phyloP scores from a whole-genome alignment of 441 rosid species.

The Raphanus hybrid region DNA sequence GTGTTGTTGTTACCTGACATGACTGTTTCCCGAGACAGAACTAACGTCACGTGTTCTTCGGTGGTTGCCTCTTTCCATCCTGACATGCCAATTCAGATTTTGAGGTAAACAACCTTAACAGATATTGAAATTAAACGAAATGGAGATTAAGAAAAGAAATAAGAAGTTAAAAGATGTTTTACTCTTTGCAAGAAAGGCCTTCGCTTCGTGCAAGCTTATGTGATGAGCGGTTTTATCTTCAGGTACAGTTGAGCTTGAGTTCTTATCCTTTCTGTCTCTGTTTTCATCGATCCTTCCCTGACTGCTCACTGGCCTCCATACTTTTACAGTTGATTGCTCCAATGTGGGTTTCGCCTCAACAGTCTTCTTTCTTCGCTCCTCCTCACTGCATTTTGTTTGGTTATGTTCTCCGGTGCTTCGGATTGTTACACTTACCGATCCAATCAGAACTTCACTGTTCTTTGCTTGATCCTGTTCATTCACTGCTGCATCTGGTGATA shows the following conservation, averaged over 20 bases:
- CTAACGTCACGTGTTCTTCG: slow-evolving; percentile 66
- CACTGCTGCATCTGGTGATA: slow-evolving; percentile 51
- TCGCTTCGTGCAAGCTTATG: slow-evolving; percentile 56
- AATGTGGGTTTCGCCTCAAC: slow-evolving; percentile 46
- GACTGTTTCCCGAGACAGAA: slow-evolving; percentile 52
- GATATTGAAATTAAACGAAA: not conserved
- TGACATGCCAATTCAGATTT: slow-evolving; percentile 37
- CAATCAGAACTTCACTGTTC: slow-evolving; percentile 72
- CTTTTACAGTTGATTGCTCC: slow-evolving; percentile 54
- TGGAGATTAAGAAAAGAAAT: not conserved
- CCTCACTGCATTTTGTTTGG: slow-evolving; percentile 46
- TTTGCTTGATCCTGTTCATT: slow-evolving; percentile 52
- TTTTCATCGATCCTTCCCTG: slow-evolving; percentile 51
- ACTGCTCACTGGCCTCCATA: slow-evolving; percentile 81
- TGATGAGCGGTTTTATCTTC: slow-evolving; percentile 37
- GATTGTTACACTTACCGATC: slow-evolving; percentile 78
- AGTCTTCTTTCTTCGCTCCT: slow-evolving; percentile 49
- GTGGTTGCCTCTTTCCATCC: slow-evolving; percentile 95
- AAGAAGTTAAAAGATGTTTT: slow-evolving; percentile 34
- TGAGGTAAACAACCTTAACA: not conserved
- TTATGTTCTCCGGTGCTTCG: slow-evolving; percentile 49
- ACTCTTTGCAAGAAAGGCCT: slow-evolving; percentile 83
- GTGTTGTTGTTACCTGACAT: slow-evolving; percentile 38
- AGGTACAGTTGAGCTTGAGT: slow-evolving; percentile 25
- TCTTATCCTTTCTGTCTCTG: slow-evolving; percentile 43